Conservation (phyloP, 1,139 yeast species). For the Debaryomyces singareniensis region DNA sequence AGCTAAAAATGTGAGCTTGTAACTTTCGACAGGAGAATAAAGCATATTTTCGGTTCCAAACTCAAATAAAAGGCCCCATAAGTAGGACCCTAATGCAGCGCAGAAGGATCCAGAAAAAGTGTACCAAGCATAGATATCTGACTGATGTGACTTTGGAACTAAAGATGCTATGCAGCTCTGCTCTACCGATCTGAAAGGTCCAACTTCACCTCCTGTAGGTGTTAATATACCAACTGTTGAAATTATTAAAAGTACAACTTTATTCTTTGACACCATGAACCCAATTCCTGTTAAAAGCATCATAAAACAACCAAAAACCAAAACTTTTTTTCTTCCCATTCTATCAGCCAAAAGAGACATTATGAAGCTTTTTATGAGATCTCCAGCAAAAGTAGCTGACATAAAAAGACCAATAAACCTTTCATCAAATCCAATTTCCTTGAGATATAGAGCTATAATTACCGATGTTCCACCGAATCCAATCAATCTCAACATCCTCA, state of each 20-base stretch:
- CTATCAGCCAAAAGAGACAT: constrained; percentile 27
- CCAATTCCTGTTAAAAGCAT: constrained; percentile 27
- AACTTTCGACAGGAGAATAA: constrained; percentile 18
- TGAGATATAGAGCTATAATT: constrained; percentile 31
- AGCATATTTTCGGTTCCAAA: constrained; percentile 12
- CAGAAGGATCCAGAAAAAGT: constrained; percentile 31
- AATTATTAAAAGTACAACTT: constrained; percentile 15
- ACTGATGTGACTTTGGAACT: constrained; percentile 20
- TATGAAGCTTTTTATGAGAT: constrained; percentile 26
- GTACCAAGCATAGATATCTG: constrained; percentile 40
- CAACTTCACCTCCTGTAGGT: constrained; percentile 40
- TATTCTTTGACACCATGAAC: constrained; percentile 17
- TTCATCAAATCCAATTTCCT: constrained; percentile 24
- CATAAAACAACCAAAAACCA: constrained; percentile 20
- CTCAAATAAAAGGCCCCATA: constrained; percentile 25
- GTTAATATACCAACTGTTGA: constrained; percentile 33
- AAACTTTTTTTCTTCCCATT: constrained; percentile 26
- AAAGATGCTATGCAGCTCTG: constrained; percentile 33
- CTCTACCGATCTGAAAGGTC: constrained; percentile 37
- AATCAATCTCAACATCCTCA: constrained; percentile 31
- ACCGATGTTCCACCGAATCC: constrained; percentile 39
- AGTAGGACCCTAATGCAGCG: constrained; percentile 30
- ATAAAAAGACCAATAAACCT: constrained; percentile 31
- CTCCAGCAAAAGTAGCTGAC: constrained; percentile 34
- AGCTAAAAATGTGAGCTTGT: constrained; percentile 21